Evolutionary conservation across 1,139 yeast genomes (phyloP).

Genomic region (Lodderomyces pseudojiufengensis): DNA sequence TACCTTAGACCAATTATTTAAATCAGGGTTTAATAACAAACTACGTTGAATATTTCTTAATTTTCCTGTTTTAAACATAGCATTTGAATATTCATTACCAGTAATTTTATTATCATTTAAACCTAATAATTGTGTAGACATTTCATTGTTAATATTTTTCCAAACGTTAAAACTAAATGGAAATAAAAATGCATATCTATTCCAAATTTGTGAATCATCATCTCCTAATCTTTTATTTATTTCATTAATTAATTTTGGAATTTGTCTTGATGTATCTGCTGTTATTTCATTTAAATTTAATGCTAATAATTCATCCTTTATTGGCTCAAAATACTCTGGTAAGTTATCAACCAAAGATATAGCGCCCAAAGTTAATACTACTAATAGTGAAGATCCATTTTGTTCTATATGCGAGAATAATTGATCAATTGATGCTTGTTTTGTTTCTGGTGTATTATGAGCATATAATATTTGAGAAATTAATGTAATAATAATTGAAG

Average conservation of each 20-base stretch:
- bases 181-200: slow-evolving; percentile 65
- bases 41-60: slow-evolving; percentile 60
- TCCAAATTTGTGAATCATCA: slow-evolving; percentile 45
- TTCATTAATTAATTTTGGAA: slow-evolving; percentile 59
- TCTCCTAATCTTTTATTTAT: slow-evolving; percentile 35
- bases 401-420: slow-evolving; percentile 58
- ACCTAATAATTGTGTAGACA: slow-evolving; percentile 45
- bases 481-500: slow-evolving; percentile 61
- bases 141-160: slow-evolving; percentile 52
- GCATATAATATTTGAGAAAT: slow-evolving; percentile 79
- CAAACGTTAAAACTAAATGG: slow-evolving; percentile 71
- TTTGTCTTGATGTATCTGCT: slow-evolving; percentile 48
- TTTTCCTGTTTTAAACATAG: slow-evolving; percentile 45
- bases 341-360: slow-evolving; percentile 65
- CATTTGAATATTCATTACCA: slow-evolving; percentile 49
- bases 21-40: slow-evolving; percentile 29
- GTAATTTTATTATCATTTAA: slow-evolving; percentile 50
- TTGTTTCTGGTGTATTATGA: slow-evolving; percentile 66
- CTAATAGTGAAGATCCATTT: slow-evolving; percentile 60
- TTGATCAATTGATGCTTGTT: slow-evolving; percentile 77
- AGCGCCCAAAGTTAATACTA: slow-evolving; percentile 76
- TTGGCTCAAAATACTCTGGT: slow-evolving; percentile 58
- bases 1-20: too few species aligned
- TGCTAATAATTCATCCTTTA: slow-evolving; percentile 60
- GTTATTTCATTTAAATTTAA: slow-evolving; percentile 47